A percentile compares a stretch with the other conserved stretches of the same genome.
phyloP scores from a whole-genome alignment of 2,329 filamentous ascomycete species.

The Pyrenochaeta sp. region DNA sequence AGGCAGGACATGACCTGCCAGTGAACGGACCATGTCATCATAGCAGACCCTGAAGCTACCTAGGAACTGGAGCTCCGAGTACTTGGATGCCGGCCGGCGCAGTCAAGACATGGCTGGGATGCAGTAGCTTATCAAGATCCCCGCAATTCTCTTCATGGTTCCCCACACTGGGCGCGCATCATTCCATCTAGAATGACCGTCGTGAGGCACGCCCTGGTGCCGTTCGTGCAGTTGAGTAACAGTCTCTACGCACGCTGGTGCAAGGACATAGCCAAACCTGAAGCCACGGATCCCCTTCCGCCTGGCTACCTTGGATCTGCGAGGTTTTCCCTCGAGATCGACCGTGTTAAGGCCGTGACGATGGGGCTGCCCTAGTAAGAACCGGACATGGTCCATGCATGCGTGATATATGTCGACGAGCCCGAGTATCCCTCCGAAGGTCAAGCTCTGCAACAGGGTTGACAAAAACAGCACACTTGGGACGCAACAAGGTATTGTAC shows the following conservation, averaged over 20 bases:
- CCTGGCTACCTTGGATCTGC: neutral
- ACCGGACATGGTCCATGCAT: constrained; percentile 24
- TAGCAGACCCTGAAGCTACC: constrained; percentile 16
- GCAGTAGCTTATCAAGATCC: constrained; percentile 27
- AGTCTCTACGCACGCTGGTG: neutral
- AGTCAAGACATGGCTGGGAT: constrained; percentile 16
- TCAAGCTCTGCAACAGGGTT: constrained; percentile 15
- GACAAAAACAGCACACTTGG: constrained; percentile 11
- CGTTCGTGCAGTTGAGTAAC: constrained; percentile 15
- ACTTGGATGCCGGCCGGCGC: constrained; percentile 20
- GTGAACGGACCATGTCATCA: constrained; percentile 22
- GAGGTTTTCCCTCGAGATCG: constrained; percentile 5
- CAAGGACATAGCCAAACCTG: constrained; percentile 4
- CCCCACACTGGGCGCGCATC: constrained; percentile 25
- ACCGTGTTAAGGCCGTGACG: constrained; percentile 11
- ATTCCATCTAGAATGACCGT: constrained; percentile 20
- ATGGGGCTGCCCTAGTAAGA: constrained; percentile 20
- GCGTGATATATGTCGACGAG: constrained; percentile 10
- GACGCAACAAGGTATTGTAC: neutral
- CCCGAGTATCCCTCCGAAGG: constrained; percentile 38
- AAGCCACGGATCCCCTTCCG: constrained; percentile 13
- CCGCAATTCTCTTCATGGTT: constrained; percentile 28
- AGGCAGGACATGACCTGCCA: constrained; percentile 10
- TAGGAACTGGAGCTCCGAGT: constrained; percentile 2
- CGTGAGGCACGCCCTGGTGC: constrained; percentile 13